Conservation (phyloP, 352 stramenopile genomes). For the Pythium rhizo-oryzae region DNA sequence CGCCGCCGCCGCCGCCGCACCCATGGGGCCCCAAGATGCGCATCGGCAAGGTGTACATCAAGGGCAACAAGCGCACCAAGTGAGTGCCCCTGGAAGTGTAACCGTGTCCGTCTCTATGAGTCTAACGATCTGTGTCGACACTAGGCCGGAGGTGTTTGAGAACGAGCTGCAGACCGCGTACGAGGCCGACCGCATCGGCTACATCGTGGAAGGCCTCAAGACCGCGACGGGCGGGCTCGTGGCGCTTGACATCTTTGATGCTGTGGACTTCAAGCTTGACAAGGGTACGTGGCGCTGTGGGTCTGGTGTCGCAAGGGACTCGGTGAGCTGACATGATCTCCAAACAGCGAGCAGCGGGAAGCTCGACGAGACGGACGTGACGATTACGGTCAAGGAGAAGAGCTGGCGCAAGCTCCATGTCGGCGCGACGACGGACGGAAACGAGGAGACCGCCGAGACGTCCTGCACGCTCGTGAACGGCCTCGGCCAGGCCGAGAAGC, state of each 20-base stretch:
- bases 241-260: slow-evolving; percentile 84
- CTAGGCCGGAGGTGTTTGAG: slow-evolving; percentile 82
- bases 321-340: not conserved
- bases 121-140: not conserved
- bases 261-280: slow-evolving; percentile 81
- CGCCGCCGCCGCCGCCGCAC: slow-evolving; percentile 41
- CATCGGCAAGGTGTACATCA: slow-evolving; percentile 87
- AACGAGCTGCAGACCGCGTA: slow-evolving; percentile 83
- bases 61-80: slow-evolving; percentile 89
- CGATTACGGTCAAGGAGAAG: slow-evolving; percentile 89
- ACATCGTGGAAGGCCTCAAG: slow-evolving; percentile 61
- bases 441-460: slow-evolving; percentile 86
- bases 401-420: slow-evolving; percentile 85
- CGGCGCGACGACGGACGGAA: slow-evolving; percentile 82
- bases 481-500: slow-evolving; percentile 82
- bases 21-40: slow-evolving; percentile 80
- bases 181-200: slow-evolving; percentile 64
- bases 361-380: slow-evolving; percentile 81
- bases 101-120: too few species aligned
- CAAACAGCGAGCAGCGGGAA: slow-evolving; percentile 61
- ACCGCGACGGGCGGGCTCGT: slow-evolving; percentile 69
- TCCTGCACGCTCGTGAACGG: slow-evolving; percentile 85
- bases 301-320: not conserved
- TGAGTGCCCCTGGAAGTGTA: slow-evolving; percentile 25
- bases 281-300: slow-evolving; percentile 36